A percentile compares a stretch with the other conserved stretches of the same genome.
Conservation (phyloP, 2,329 filamentous ascomycete genomes). For the Cadophora malorum region DNA sequence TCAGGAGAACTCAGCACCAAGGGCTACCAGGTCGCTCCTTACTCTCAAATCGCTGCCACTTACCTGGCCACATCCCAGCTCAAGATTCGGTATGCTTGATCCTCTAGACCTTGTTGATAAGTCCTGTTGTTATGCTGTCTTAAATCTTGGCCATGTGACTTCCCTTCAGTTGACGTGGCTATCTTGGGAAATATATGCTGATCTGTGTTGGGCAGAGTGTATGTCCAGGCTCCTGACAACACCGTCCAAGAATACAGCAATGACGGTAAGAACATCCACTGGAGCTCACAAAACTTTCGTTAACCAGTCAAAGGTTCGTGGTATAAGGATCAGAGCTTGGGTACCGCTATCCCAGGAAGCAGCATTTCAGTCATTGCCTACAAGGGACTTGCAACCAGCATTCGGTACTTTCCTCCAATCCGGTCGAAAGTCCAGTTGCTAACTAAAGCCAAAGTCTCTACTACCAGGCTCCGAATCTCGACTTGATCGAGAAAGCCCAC, state of each 20-base stretch:
- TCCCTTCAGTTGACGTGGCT: not conserved
- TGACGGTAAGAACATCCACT: not conserved
- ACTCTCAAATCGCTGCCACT: constrained; percentile 23
- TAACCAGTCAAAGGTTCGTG: constrained; percentile 11
- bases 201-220: constrained; percentile 6
- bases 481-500: constrained; percentile 25
- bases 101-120: too few relatives aligned
- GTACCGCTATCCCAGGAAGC: constrained; percentile 15
- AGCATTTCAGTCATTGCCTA: constrained; percentile 21
- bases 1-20: constrained; percentile 13
- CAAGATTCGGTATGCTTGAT: too few relatives aligned
- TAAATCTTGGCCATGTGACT: too few relatives aligned
- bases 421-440: not conserved
- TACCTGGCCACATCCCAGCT: constrained; percentile 15
- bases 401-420: constrained; percentile 18
- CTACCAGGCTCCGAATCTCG: constrained; percentile 18
- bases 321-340: constrained; percentile 22
- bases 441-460: constrained; percentile 14
- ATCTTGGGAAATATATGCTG: not conserved
- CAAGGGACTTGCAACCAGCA: constrained; percentile 9
- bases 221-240: constrained; percentile 23
- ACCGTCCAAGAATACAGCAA: constrained; percentile 26
- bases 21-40: constrained; percentile 21
- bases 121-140: too few relatives aligned
- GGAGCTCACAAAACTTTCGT: not conserved